Evolutionary conservation across 208 protist genomes (phyloP).

Genomic region (Entamoeba histolytica): DNA sequence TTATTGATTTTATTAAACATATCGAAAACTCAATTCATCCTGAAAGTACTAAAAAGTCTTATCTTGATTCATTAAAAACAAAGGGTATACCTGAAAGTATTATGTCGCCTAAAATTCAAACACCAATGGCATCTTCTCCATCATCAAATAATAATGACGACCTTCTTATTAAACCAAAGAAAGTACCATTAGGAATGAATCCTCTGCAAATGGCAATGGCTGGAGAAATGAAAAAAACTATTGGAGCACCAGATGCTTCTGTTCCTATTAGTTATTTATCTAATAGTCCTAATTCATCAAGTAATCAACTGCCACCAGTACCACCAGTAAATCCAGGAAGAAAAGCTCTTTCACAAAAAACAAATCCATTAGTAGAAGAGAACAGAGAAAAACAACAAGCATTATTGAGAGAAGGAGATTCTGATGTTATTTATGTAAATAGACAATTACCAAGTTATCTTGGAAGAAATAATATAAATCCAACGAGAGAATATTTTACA

Average conservation of each 20-base stretch:
- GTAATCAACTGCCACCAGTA: not conserved
- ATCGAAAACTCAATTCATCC: not conserved
- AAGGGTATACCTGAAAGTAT: not conserved
- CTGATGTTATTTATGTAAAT: not conserved
- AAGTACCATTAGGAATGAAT: not conserved
- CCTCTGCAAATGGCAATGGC: not conserved
- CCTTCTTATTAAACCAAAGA: not conserved
- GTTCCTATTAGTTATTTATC: not conserved
- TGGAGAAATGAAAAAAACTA: not conserved
- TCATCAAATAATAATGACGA: not conserved
- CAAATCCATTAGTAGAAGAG: not conserved
- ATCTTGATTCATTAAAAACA: not conserved
- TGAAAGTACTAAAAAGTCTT: not conserved
- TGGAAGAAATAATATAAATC: not conserved
- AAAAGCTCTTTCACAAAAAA: not conserved
- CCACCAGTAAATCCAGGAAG: not conserved
- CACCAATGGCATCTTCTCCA: no score
- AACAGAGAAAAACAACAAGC: not conserved
- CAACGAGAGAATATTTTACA: not conserved
- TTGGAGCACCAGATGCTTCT: not conserved
- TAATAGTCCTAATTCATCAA: not conserved
- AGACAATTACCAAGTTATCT: not conserved
- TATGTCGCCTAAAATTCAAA: not conserved
- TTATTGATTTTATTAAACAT: not conserved
- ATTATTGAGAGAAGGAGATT: not conserved